Percentiles rank a stretch among this genome's conserved stretches.
Evolutionary conservation across 106 monocot species (phyloP).

Genomic region (Dioscorea dumetorum): DNA sequence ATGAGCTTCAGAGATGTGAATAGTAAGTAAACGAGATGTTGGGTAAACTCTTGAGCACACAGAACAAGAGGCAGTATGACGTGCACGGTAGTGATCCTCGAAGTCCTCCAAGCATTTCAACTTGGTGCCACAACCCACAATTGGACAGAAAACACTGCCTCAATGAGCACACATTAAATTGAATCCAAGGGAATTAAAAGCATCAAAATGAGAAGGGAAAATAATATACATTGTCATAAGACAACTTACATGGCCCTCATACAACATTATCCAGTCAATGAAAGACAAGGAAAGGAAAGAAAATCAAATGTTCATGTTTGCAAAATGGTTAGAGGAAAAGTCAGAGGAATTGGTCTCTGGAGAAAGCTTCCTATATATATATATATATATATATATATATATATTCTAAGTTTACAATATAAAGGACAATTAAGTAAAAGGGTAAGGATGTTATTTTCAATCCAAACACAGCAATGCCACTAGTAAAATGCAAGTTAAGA

Average conservation of each 20-base stretch:
- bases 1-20: constrained; percentile 91
- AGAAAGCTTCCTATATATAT: too few relatives aligned
- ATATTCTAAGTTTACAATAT: too few relatives aligned
- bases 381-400: too few relatives aligned
- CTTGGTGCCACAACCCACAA: constrained; percentile 74
- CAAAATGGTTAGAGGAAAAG: too few relatives aligned
- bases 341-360: too few relatives aligned
- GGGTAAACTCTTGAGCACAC: constrained; percentile 82
- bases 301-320: too few relatives aligned
- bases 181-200: neutral
- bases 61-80: constrained; percentile 86
- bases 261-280: neutral
- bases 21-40: constrained; percentile 76
- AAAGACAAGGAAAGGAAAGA: too few relatives aligned
- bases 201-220: neutral
- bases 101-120: constrained; percentile 75
- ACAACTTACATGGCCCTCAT: neutral
- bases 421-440: too few relatives aligned
- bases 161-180: constrained; percentile 3
- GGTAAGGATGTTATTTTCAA: neutral
- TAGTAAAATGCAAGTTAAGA: neutral
- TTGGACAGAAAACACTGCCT: constrained; percentile 70
- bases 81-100: constrained; percentile 85
- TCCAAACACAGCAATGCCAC: neutral
- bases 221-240: neutral